A percentile compares a stretch with the other conserved stretches of the same genome.
These are phyloP conservation scores for Mycena maculata DNA, from an alignment of 768 basidiomycete species.

Conservation along the genomic window DNA sequence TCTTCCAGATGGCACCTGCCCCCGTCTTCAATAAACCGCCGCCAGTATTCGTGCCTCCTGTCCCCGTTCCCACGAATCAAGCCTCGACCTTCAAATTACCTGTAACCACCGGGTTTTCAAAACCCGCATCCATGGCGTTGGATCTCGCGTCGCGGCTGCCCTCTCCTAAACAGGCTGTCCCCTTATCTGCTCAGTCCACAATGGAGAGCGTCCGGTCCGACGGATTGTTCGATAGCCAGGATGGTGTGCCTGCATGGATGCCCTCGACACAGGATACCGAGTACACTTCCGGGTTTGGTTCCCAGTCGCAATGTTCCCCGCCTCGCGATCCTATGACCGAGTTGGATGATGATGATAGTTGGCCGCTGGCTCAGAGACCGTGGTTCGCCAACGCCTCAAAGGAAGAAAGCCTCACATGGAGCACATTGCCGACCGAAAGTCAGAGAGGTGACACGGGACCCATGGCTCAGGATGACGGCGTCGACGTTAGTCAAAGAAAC, in stretches of 20 bases:
- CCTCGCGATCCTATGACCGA: constrained; percentile 41
- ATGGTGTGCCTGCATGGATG: constrained; percentile 63
- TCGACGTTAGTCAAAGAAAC: constrained; percentile 13
- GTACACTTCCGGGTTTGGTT: constrained; percentile 51
- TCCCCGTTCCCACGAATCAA: constrained; percentile 36
- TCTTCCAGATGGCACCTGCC: constrained; percentile 50
- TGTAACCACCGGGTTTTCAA: constrained; percentile 50
- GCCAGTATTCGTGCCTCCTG: constrained; percentile 64
- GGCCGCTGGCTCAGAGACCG: constrained; percentile 78
- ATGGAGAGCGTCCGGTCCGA: constrained; percentile 65
- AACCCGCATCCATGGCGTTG: constrained; percentile 58
- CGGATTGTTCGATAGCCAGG: constrained; percentile 59
- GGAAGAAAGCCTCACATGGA: constrained; percentile 85
- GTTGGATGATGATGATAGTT: constrained; percentile 76
- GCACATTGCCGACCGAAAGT: constrained; percentile 71
- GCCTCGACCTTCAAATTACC: constrained; percentile 51
- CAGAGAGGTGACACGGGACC: constrained; percentile 56
- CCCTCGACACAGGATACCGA: constrained; percentile 71
- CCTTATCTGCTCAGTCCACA: constrained; percentile 65
- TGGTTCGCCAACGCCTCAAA: constrained; percentile 70
- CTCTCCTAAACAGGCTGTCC: constrained; percentile 43
- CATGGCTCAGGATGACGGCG: constrained; percentile 15
- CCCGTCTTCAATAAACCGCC: constrained; percentile 72
- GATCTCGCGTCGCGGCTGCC: constrained; percentile 53
- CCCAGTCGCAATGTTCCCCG: constrained; percentile 47